Evolutionary conservation across 768 basidiomycete genomes (phyloP).

Genomic region (Russula virescens): DNA sequence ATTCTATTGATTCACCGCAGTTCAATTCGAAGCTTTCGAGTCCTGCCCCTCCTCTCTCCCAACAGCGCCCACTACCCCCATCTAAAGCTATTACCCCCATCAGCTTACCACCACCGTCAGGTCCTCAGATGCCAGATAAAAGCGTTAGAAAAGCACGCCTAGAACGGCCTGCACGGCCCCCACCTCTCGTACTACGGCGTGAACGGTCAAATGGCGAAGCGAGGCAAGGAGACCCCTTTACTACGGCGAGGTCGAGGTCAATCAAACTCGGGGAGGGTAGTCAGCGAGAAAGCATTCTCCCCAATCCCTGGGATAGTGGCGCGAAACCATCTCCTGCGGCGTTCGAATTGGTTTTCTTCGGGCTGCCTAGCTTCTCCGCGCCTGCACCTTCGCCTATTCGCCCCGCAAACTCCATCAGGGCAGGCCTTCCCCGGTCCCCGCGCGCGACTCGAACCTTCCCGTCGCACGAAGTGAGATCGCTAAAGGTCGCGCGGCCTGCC

Average conservation of each 20-base stretch:
- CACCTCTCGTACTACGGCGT: not conserved
- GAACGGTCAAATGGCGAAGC: not conserved
- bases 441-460: not conserved
- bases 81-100: not conserved
- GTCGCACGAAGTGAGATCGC: not conserved
- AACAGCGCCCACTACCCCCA: not conserved
- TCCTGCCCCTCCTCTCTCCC: not conserved
- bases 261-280: not conserved
- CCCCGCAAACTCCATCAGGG: not conserved
- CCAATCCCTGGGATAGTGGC: conserved; percentile 12
- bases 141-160: too few species aligned
- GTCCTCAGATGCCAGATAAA: not conserved
- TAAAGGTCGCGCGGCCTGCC: not conserved
- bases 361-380: not conserved
- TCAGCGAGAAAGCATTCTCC: not conserved
- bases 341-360: not conserved
- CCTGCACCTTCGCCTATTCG: not conserved
- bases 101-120: not conserved
- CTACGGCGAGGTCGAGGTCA: not conserved
- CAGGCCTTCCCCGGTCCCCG: not conserved
- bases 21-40: not conserved
- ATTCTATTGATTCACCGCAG: not conserved
- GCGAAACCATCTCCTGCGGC: not conserved
- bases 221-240: not conserved
- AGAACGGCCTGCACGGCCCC: not conserved